Evolutionary conservation across 2,329 filamentous ascomycete genomes (phyloP).

Genomic region (Acrodontium crateriforme): DNA sequence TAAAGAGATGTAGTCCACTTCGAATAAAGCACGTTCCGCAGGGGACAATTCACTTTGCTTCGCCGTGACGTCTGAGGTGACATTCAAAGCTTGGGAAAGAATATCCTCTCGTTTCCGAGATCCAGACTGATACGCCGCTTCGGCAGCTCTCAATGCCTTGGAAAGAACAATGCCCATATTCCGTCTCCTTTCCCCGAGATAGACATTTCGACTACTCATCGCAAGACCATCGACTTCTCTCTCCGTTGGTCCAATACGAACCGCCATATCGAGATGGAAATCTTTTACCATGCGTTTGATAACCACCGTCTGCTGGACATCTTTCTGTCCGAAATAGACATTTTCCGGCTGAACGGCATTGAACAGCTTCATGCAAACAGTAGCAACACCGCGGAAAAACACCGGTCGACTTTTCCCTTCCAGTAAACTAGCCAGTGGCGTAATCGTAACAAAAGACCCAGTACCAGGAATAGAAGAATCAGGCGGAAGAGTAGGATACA

Average conservation of each 20-base stretch:
- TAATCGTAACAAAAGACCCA: conserved; percentile 85
- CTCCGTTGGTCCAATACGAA: conserved; percentile 61
- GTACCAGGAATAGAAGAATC: conserved; percentile 57
- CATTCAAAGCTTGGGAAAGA: conserved; percentile 53
- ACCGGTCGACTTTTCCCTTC: conserved; percentile 80
- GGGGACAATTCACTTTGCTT: conserved; percentile 50
- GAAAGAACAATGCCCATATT: conserved; percentile 58
- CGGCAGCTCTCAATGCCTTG: conserved; percentile 55
- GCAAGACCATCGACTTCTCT: conserved; percentile 74
- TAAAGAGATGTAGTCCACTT: conserved; percentile 85
- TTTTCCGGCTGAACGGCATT: conserved; percentile 65
- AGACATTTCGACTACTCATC: conserved; percentile 86
- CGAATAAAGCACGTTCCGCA: conserved; percentile 52
- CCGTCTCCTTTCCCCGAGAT: conserved; percentile 65
- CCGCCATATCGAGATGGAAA: conserved; percentile 63
- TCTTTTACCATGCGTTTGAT: conserved; percentile 78
- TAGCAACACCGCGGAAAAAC: conserved; percentile 93
- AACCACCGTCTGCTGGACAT: conserved; percentile 89
- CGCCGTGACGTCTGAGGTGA: conserved; percentile 41
- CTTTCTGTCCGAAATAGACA: conserved; percentile 94
- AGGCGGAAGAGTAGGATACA: conserved; percentile 77
- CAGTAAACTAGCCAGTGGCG: conserved; percentile 64
- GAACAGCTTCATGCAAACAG: conserved; percentile 89
- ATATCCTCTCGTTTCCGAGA: conserved; percentile 48
- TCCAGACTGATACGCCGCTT: conserved; percentile 46